A percentile compares a stretch with the other conserved stretches of the same genome.
phyloP scores from a whole-genome alignment of 208 protist genomes.

The Wallacemonas sp. region DNA sequence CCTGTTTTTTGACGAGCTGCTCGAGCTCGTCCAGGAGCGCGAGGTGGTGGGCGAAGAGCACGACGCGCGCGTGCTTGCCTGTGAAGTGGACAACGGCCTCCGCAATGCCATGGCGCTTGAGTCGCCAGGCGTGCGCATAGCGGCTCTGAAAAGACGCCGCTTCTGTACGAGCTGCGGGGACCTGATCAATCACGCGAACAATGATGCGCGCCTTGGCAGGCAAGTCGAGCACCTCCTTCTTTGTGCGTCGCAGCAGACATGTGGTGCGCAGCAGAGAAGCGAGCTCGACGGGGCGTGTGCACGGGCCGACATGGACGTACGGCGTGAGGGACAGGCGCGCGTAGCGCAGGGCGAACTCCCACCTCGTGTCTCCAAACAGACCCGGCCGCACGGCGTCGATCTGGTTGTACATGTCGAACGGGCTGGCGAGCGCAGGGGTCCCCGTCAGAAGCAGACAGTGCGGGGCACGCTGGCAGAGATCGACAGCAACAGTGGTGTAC shows the following conservation, averaged over 20 bases:
- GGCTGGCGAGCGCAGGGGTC: conserved; percentile 56
- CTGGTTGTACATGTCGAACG: conserved; percentile 86
- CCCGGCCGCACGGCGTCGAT: conserved; percentile 60
- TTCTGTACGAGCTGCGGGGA: too few relatives aligned
- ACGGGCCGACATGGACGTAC: conserved; percentile 49
- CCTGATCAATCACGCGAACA: conserved; percentile 44
- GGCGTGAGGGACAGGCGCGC: conserved; percentile 53
- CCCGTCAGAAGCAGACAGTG: conserved; percentile 78
- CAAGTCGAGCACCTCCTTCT: conserved; percentile 76
- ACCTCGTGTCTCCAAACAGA: conserved; percentile 53
- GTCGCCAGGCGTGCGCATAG: conserved; percentile 61
- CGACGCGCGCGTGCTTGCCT: conserved; percentile 56
- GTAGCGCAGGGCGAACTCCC: conserved; percentile 78
- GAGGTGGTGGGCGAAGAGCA: conserved; percentile 82
- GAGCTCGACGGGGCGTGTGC: conserved; percentile 49
- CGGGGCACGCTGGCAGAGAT: conserved; percentile 35
- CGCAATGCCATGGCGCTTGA: conserved; percentile 55
- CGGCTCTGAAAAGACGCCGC: conserved; percentile 46
- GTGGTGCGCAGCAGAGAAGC: conserved; percentile 40
- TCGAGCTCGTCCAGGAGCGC: conserved; percentile 53
- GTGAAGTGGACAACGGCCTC: conserved; percentile 64
- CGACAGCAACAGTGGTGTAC: conserved; percentile 58
- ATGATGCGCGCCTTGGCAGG: conserved; percentile 69
- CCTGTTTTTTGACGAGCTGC: conserved; percentile 25
- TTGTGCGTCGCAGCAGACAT: conserved; percentile 71